Evolutionary conservation across 495 filamentous ascomycete species (phyloP).

Genomic region (Pyrenopolyporus hunteri): DNA sequence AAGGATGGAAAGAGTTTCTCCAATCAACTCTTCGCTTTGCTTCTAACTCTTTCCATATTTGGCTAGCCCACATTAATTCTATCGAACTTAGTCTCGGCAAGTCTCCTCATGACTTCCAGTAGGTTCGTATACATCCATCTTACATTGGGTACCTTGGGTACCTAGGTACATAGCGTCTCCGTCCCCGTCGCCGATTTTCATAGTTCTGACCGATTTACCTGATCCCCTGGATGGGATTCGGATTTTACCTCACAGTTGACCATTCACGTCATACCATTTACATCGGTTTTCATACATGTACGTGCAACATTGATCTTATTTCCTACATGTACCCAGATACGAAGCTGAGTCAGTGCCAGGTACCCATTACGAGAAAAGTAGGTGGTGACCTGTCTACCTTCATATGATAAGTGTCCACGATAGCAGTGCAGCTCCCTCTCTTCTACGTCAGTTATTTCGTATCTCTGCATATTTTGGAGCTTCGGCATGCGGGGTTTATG

Average conservation of each 20-base stretch:
- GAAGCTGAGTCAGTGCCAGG: conserved; percentile 6
- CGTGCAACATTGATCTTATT: not conserved
- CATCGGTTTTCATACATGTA: not conserved
- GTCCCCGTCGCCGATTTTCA: not conserved
- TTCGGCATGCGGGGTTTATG: conserved; percentile 31
- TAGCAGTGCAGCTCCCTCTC: conserved; percentile 21
- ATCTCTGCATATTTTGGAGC: conserved; percentile 19
- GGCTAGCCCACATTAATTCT: conserved; percentile 18
- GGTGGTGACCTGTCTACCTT: not conserved
- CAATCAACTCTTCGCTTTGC: conserved; percentile 14
- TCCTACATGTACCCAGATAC: conserved; percentile 1
- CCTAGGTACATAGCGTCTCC: too few species aligned
- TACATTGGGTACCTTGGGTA: too few species aligned
- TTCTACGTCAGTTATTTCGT: conserved; percentile 14
- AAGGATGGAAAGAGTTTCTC: conserved; percentile 3
- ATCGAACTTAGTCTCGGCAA: conserved; percentile 10
- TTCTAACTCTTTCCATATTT: conserved; percentile 20
- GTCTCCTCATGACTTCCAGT: not conserved
- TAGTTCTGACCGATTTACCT: not conserved
- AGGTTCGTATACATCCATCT: too few species aligned
- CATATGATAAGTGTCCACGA: conserved; percentile 28
- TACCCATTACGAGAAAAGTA: conserved; percentile 4
- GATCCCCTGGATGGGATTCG: not conserved
- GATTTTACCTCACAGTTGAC: not conserved
- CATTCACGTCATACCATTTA: not conserved